These are phyloP conservation scores for Blakeslea trispora DNA, from an alignment of 371 early-diverging fungal species.

Conservation along the genomic window DNA sequence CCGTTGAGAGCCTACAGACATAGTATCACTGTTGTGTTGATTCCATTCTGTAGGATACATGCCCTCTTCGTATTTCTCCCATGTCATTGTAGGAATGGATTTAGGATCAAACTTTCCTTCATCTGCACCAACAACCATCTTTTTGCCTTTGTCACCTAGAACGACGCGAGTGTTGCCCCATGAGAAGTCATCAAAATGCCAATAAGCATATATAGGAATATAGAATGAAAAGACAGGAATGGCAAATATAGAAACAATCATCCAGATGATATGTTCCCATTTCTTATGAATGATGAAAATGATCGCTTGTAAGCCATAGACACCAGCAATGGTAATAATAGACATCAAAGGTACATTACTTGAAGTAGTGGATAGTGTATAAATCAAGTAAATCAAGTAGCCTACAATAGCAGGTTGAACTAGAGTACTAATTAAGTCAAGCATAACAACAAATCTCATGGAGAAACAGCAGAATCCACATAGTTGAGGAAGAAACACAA, in stretches of 20 bases:
- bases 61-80: conserved; percentile 83
- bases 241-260: conserved; percentile 73
- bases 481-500: conserved; percentile 78
- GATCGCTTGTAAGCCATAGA: conserved; percentile 83
- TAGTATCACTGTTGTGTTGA: conserved; percentile 14
- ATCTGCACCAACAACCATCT: conserved; percentile 48
- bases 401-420: conserved; percentile 86
- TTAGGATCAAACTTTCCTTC: conserved; percentile 67
- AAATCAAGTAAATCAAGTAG: conserved; percentile 77
- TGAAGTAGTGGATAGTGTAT: conserved; percentile 44
- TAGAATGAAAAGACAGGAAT: conserved; percentile 65
- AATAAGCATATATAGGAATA: conserved; percentile 76
- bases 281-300: conserved; percentile 83
- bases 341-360: conserved; percentile 57
- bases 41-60: conserved; percentile 24
- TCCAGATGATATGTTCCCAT: conserved; percentile 77
- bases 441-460: conserved; percentile 91
- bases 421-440: conserved; percentile 88
- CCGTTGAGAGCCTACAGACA: conserved; percentile 22
- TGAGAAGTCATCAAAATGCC: conserved; percentile 89
- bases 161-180: conserved; percentile 92
- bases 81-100: conserved; percentile 68
- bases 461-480: conserved; percentile 96
- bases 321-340: conserved; percentile 69
- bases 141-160: conserved; percentile 73